phyloP scores from a whole-genome alignment of 139 green algal species.

The Chlamydomonas urium region DNA sequence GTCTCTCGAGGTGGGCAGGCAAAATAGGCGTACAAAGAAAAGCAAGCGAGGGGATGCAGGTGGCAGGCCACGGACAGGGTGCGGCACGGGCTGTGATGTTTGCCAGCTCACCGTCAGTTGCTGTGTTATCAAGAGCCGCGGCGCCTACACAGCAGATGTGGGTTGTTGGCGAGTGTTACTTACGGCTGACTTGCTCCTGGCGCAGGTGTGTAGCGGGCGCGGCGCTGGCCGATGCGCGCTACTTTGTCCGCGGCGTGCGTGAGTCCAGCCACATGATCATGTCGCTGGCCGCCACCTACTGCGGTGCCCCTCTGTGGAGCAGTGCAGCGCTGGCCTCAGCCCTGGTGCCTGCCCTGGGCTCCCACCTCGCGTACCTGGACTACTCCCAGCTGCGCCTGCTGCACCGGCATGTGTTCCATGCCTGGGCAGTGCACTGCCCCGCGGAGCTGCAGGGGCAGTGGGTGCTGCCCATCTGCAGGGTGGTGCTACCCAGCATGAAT shows the following conservation, averaged over 20 bases:
- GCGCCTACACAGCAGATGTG: no score
- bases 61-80: no score
- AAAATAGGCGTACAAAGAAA: no score
- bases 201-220: slow-evolving; percentile 28
- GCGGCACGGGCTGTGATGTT: no score
- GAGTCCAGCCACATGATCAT: slow-evolving; percentile 18
- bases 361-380: slow-evolving; percentile 30
- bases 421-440: slow-evolving; percentile 46
- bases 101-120: no score
- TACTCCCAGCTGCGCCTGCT: slow-evolving; percentile 58
- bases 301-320: slow-evolving; percentile 1
- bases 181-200: no score
- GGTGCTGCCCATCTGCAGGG: slow-evolving; percentile 38
- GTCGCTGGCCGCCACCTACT: slow-evolving; percentile 9
- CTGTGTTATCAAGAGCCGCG: no score
- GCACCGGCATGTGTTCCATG: slow-evolving; percentile 55
- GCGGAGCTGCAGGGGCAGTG: slow-evolving; percentile 19
- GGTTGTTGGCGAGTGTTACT: no score
- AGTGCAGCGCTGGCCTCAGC: slow-evolving; percentile 2
- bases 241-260: slow-evolving; percentile 38
- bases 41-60: no score
- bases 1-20: no score
- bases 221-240: slow-evolving; percentile 28
- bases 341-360: neutral
- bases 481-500: slow-evolving; percentile 53